Evolutionary conservation across 2,329 filamentous ascomycete genomes (phyloP).

Genomic region (Colletotrichum sp.): DNA sequence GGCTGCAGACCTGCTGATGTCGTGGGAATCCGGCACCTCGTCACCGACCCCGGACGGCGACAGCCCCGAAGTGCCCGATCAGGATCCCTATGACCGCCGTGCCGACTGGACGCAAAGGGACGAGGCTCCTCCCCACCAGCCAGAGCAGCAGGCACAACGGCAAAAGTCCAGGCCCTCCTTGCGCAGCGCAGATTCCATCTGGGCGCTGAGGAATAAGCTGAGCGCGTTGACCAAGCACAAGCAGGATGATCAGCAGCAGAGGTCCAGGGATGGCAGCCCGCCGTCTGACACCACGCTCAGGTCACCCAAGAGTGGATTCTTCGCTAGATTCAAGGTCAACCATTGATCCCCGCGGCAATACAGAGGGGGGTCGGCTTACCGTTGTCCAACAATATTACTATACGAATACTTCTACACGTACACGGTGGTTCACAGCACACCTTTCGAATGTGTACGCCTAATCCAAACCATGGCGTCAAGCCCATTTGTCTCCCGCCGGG

Average conservation of each 20-base stretch:
- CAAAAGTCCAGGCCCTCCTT: slow-evolving; percentile 33
- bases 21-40: slow-evolving; percentile 13
- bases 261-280: slow-evolving; percentile 12
- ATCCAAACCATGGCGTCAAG: not conserved
- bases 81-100: slow-evolving; percentile 38
- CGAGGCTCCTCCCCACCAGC: slow-evolving; percentile 36
- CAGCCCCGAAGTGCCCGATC: slow-evolving; percentile 26
- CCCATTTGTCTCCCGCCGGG: slow-evolving; percentile 22
- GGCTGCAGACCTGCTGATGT: slow-evolving; percentile 28
- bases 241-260: slow-evolving; percentile 28
- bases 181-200: slow-evolving; percentile 53
- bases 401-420: not conserved
- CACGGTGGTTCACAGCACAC: not conserved
- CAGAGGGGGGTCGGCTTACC: not conserved
- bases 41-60: slow-evolving; percentile 20
- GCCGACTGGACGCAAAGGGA: slow-evolving; percentile 67
- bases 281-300: slow-evolving; percentile 23
- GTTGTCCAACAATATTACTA: not conserved
- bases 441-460: not conserved
- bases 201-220: slow-evolving; percentile 50
- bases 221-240: slow-evolving; percentile 35
- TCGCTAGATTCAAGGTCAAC: slow-evolving; percentile 45
- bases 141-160: slow-evolving; percentile 15
- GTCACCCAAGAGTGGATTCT: slow-evolving; percentile 40
- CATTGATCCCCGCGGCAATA: not conserved